phyloP scores from a whole-genome alignment of 345 rosid genomes.

The Eucalyptus sp. region DNA sequence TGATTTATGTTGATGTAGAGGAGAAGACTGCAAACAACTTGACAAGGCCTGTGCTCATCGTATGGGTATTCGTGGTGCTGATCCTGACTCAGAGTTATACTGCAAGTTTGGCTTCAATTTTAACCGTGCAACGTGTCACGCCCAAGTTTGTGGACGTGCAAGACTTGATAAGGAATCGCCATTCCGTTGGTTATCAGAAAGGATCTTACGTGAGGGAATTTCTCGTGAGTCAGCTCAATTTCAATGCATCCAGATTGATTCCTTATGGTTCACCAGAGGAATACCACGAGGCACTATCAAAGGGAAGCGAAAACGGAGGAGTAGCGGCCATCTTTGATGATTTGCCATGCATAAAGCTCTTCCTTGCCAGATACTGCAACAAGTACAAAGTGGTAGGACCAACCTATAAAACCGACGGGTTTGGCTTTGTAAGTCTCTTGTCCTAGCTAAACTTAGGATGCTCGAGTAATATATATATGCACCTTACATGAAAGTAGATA shows the following conservation, averaged over 20 bases:
- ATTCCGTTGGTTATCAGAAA: conserved; percentile 23
- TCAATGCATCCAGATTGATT: neutral
- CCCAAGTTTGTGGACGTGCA: conserved; percentile 33
- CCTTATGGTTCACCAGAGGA: conserved; percentile 5
- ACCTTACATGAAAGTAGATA: neutral
- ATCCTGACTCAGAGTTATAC: conserved; percentile 65
- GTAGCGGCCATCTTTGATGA: conserved; percentile 3
- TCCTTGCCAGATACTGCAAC: neutral
- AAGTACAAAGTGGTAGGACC: neutral
- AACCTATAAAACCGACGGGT: neutral
- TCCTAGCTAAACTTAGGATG: neutral
- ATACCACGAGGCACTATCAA: conserved; percentile 11
- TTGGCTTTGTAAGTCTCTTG: neutral
- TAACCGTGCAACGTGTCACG: conserved; percentile 36
- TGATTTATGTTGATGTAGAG: conserved; percentile 9
- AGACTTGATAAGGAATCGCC: conserved; percentile 19
- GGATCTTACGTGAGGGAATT: conserved; percentile 21
- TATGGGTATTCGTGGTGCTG: conserved; percentile 63
- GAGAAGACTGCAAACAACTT: conserved; percentile 41
- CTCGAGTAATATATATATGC: too few relatives aligned
- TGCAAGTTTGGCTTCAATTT: conserved; percentile 50
- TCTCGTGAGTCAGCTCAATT: conserved; percentile 8
- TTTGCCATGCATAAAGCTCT: neutral
- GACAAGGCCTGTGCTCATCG: conserved; percentile 27
- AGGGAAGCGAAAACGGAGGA: conserved; percentile 18